Conservation (phyloP, 2,329 filamentous ascomycete genomes). For the Diplodia corticola region DNA sequence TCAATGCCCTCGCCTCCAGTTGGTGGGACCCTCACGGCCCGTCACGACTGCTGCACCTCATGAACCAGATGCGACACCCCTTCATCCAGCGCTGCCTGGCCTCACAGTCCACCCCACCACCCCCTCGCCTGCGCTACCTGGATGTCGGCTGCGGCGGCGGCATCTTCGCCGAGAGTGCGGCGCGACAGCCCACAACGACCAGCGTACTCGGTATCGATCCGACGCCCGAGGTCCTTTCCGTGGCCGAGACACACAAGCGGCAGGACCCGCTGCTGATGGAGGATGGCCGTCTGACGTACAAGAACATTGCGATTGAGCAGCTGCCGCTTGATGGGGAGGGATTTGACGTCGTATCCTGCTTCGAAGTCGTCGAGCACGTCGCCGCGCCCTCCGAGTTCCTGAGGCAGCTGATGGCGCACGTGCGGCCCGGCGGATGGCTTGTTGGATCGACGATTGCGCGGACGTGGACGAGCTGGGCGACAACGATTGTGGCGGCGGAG, state of each 20-base stretch:
- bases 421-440: conserved; percentile 90
- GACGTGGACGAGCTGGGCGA: conserved; percentile 84
- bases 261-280: conserved; percentile 68
- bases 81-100: conserved; percentile 74
- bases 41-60: conserved; percentile 88
- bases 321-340: conserved; percentile 49
- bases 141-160: conserved; percentile 95
- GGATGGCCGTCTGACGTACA: conserved; percentile 63
- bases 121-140: conserved; percentile 64
- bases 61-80: conserved; percentile 95
- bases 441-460: conserved; percentile 89
- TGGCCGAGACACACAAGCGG: conserved; percentile 74
- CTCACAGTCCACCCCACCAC: conserved; percentile 38
- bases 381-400: conserved; percentile 74
- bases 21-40: conserved; percentile 98
- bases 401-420: conserved; percentile 67
- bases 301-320: conserved; percentile 75
- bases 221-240: conserved; percentile 68
- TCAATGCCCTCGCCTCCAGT: conserved; percentile 85
- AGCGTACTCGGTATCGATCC: conserved; percentile 78
- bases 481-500: conserved; percentile 90
- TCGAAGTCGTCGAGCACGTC: conserved; percentile 96
- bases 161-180: conserved; percentile 89
- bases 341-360: conserved; percentile 82
- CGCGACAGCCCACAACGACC: conserved; percentile 62